Evolutionary conservation across 73 alveolate genomes (phyloP), one percentile per base, ranked within the genome.

Genomic region (Tetrahymena thermophila): DNA sequence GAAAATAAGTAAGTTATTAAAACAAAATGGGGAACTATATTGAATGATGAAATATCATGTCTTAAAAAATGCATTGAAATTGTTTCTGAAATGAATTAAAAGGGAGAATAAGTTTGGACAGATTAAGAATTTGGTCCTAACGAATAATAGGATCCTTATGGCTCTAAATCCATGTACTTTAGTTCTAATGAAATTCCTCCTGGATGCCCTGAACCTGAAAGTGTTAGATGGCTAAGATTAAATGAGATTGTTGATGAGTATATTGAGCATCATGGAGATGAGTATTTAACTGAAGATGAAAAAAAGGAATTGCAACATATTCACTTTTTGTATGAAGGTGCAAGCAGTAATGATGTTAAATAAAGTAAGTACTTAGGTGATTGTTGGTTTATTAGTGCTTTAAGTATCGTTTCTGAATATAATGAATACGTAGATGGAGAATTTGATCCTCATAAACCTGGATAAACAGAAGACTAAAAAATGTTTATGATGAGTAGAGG

Each of bases 91-190:
- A 35, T 95, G 43, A 37, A 43, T 43, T n/a, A 42, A 14, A 96
- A 96, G 40, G 43, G 93, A 38, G 15, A 25, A 55, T 37, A 31
- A 14, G 44, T n/a, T 14, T 96, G 96, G 95, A 94, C 55, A 42
- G 98, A 96, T 85, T 96, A 96, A 15, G 98, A 96, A 34, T 96
- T 96, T 95, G 98, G 98, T 15, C 97, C 98, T 10, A 94, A 42
- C 40, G 85, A 96, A 85, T n/a, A 71, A 31, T 11, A 15, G 8
- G 98, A 95, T 58, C 94, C 94, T 34, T 56, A 96, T 85, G 98
- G 98, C 3, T 50, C 96, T 11, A 57, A 50, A 34, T 93, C 96
- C 28, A 89, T 96, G 31, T 96, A 42, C 40, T 95, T 94, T 84
- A 71, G 35, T 84, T 97, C 96, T 15, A 35, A 31, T 34, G 85